Conservation (phyloP, 2,329 filamentous ascomycete species). For the Botrytis squamosa region DNA sequence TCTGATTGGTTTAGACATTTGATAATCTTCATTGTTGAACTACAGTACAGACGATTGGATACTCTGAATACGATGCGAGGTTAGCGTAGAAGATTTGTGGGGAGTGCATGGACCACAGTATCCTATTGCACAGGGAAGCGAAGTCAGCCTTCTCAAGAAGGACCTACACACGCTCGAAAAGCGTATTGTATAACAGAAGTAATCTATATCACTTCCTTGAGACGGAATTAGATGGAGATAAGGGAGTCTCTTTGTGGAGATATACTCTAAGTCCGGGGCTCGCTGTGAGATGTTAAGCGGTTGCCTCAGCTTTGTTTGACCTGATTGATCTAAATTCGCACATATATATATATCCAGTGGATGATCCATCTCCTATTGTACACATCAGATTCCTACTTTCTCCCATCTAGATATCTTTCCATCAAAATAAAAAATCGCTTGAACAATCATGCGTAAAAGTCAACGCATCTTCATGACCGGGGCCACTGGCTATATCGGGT, state of each 20-base stretch:
- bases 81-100: not conserved
- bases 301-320: not conserved
- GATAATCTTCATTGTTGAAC: too few relatives aligned
- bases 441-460: not conserved
- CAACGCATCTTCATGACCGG: slow-evolving; percentile 44
- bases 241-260: not conserved
- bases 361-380: not conserved
- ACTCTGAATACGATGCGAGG: not conserved
- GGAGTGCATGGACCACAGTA: not conserved
- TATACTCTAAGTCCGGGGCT: not conserved
- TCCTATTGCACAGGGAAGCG: not conserved
- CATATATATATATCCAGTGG: not conserved
- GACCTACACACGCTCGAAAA: not conserved
- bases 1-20: too few relatives aligned
- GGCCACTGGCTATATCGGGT: slow-evolving; percentile 44
- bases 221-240: not conserved
- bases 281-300: not conserved
- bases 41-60: too few relatives aligned
- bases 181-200: not conserved
- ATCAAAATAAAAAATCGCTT: not conserved
- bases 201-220: not conserved
- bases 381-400: not conserved
- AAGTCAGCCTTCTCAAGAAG: not conserved
- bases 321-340: too few relatives aligned
- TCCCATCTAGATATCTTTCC: not conserved